A percentile compares a stretch with the other conserved stretches of the same genome.
These are phyloP conservation scores for Cryptomeria japonica DNA, from an alignment of 75 land plant species.

Conservation along the genomic window DNA sequence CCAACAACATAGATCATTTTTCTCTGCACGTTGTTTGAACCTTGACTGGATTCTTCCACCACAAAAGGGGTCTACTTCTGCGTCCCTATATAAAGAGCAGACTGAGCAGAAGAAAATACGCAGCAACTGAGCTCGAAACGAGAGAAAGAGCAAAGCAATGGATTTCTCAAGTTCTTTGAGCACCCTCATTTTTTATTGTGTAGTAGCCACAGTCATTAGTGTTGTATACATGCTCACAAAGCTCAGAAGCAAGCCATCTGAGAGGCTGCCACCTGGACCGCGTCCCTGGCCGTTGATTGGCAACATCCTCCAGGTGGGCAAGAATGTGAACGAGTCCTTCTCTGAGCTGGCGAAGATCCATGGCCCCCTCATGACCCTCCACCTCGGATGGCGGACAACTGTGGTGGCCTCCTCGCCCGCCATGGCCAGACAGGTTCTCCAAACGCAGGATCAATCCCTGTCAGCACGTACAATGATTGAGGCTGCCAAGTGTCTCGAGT, in stretches of 20 bases:
- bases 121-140: no score
- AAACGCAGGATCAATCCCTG: constrained; percentile 35
- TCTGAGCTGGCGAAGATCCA: constrained; percentile 14
- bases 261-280: constrained; percentile 26
- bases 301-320: constrained; percentile 27
- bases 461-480: constrained; percentile 33
- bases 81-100: no score
- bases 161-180: not conserved
- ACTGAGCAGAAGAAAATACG: no score
- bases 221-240: not conserved
- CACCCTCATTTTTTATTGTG: no score
- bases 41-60: no score
- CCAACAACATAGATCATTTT: no score
- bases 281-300: constrained; percentile 31
- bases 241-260: not conserved
- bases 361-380: constrained; percentile 43
- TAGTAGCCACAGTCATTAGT: no score
- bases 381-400: constrained; percentile 33
- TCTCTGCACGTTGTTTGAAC: no score
- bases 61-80: no score
- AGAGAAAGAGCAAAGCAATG: not conserved
- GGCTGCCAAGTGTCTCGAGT: constrained; percentile 22
- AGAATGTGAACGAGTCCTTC: constrained; percentile 1
- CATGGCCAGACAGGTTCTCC: constrained; percentile 39
- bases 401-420: constrained; percentile 38